These are phyloP conservation scores for Colletotrichum brevisporum DNA, from an alignment of 2,329 filamentous ascomycete genomes.

Conservation along the genomic window DNA sequence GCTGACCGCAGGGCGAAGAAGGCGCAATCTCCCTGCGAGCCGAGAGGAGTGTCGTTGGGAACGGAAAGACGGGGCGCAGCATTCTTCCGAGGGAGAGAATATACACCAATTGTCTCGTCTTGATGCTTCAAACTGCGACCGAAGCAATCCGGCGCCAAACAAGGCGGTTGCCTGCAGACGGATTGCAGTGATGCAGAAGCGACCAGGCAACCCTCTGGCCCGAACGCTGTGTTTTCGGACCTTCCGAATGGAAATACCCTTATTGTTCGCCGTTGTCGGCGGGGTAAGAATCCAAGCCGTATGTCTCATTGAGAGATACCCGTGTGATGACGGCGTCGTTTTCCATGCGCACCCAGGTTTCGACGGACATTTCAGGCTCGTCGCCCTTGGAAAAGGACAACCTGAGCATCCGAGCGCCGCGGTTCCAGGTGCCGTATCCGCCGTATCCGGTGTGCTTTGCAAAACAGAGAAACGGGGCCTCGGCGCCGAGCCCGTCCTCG, in stretches of 20 bases:
- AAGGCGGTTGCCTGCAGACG: background rate
- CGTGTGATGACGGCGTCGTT: conserved; percentile 64
- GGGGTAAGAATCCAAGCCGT: conserved; percentile 69
- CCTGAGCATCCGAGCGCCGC: conserved; percentile 63
- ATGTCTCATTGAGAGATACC: conserved; percentile 72
- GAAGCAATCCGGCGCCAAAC: conserved; percentile 16
- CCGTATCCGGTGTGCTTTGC: conserved; percentile 79
- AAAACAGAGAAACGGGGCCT: conserved; percentile 63
- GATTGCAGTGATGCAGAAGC: conserved; percentile 1
- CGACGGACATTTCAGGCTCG: conserved; percentile 55
- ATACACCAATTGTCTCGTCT: conserved; percentile 23
- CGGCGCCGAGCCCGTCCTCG: conserved; percentile 46
- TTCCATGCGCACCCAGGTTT: conserved; percentile 75
- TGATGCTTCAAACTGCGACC: conserved; percentile 18
- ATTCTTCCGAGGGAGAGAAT: conserved; percentile 25
- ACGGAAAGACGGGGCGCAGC: conserved; percentile 29
- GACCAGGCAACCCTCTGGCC: background rate
- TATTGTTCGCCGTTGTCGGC: conserved; percentile 22
- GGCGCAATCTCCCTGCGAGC: conserved; percentile 32
- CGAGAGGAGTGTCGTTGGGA: conserved; percentile 27
- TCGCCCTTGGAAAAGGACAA: conserved; percentile 48
- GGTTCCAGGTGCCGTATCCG: conserved; percentile 75
- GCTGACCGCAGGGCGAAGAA: conserved; percentile 38
- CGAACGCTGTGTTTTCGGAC: background rate
- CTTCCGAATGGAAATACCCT: no score